Evolutionary conservation across 805 yeast species (phyloP), one percentile per base, ranked within the genome.

Genomic region (Candida verbasci): DNA sequence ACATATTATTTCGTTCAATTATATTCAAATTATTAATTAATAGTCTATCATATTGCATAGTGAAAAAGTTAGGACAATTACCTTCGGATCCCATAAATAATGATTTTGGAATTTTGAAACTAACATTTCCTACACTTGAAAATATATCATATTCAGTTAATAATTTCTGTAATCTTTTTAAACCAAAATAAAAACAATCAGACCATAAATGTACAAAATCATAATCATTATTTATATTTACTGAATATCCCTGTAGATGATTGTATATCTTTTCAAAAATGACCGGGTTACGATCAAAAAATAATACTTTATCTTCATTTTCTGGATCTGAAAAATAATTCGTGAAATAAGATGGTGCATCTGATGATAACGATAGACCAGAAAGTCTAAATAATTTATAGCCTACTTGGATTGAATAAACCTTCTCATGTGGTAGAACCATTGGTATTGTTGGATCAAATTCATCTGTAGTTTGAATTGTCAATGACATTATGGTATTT

Each of bases 271-370:
- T 64, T 38, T 76, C 74, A 54, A 88, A 88, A 0, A 85, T 74
- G 1, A 56, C 63, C 0, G 94, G 82, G 8, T 82, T 80, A 24
- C 96, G 64, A 55, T 88, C 96, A 37, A 88, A 76, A 48, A 76
- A 78, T 8, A 86, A 55, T 0, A 71, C 59, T 26, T 62, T 65
- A 7, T 60, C 63, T 12, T 57, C 49, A 40, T 70, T 71, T 3
- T 48, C 64, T 6, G 58, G 56, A 15, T 61, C 50, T 4, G 49
- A 47, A 54, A 88, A 88, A 60, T 67, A 86, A 18, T 72, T 66
- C 2, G 96, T 86, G 64, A 88, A 89, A 54, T 84, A 87, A 4
- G 94, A 85, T 0, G 97, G 97, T 0, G 82, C 81, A 59, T 88
- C 96, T 2, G 84, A 83, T 17, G 87, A 82, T 25, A 88, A 59